Evolutionary conservation across 2,329 filamentous ascomycete species (phyloP).

Genomic region (Arthroderma sp.): DNA sequence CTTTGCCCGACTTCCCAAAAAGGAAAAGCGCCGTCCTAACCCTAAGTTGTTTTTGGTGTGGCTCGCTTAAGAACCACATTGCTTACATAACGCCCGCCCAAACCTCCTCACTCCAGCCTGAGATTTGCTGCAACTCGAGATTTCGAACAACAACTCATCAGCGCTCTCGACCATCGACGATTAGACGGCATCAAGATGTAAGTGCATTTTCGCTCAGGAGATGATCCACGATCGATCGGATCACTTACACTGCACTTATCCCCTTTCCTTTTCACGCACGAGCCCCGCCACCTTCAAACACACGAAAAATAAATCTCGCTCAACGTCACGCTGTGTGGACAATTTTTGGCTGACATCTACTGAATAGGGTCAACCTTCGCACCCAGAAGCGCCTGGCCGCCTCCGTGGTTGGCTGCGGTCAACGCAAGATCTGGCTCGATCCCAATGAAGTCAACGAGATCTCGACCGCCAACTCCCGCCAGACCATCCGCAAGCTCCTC

Average conservation of each 20-base stretch:
- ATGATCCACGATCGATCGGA: too few species aligned
- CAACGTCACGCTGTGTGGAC: slow-evolving; percentile 7
- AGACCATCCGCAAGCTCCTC: slow-evolving; percentile 99
- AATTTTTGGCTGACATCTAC: slow-evolving; percentile 15
- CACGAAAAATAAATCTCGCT: slow-evolving; percentile 26
- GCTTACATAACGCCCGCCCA: slow-evolving; percentile 12
- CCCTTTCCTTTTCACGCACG: too few species aligned
- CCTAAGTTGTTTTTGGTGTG: slow-evolving; percentile 11
- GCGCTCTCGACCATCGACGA: slow-evolving; percentile 11
- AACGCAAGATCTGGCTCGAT: slow-evolving; percentile 99
- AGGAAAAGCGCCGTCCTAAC: slow-evolving; percentile 3
- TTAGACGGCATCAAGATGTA: slow-evolving; percentile 14
- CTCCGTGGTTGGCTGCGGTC: slow-evolving; percentile 94
- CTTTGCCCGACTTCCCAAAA: neutral
- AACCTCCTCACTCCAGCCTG: neutral
- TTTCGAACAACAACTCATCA: slow-evolving; percentile 12
- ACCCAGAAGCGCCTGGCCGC: slow-evolving; percentile 99
- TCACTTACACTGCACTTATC: neutral
- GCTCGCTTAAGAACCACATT: slow-evolving; percentile 13
- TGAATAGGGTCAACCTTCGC: slow-evolving; percentile 88
- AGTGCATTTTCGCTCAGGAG: slow-evolving; percentile 3
- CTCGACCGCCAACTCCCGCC: slow-evolving; percentile 99
- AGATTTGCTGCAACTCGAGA: slow-evolving; percentile 6
- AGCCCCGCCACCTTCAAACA: slow-evolving; percentile 10
- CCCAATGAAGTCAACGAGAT: slow-evolving; percentile 99